Base-by-base conservation (phyloP, 1,284 basidiomycete species). In the Mycosarcoma maydis region DNA sequence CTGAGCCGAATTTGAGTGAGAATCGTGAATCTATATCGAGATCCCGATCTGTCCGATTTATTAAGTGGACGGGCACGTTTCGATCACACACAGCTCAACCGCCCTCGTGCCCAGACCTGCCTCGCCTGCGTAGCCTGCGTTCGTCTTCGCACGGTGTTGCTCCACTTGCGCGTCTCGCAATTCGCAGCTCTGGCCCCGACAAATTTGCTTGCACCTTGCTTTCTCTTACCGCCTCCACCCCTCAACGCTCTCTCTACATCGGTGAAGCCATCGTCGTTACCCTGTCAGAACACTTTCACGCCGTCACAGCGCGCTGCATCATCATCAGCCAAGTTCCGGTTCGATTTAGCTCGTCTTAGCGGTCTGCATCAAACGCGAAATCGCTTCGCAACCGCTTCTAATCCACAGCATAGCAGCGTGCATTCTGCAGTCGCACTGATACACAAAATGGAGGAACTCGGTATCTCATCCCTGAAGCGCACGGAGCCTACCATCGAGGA, bases 391-490 rank as follows among this genome's bases (percentile, higher is more conserved):
- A 34, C 19, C 22, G 13, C 24, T n/a, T 29, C 34, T 13, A 27
- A 13, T 19, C 14, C 17, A 29, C 22, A 27, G 23, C 34, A 14
- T 4, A 29, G 45, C 19, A 5, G 17, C 34, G 2, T 17, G 29
- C 32, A 2, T 4, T 3, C 26, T 14, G 6, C 29, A 16, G 19
- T 16, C 17, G 11, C 19, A 37, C 45, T 10, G 6, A 4, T 11
- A 2, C 16, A 3, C 34, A 19, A 47, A 3, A 80, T 80, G 79
- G 79, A 80, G 59, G 79, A 80, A 62, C 60, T 80, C 17, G 79
- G 79, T 7, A 80, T 80, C 52, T 34, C 64, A n/a, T 49, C 60
- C 14, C 33, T 67, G 46, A 65, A 65, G 55, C 51, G 64, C 23
- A 55, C 57, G 9, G 76, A 78, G 49, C 76, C 76, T 6, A 76